Evolutionary conservation across 2,329 filamentous ascomycete species (phyloP).

Genomic region (Botrytis pseudocinerea): DNA sequence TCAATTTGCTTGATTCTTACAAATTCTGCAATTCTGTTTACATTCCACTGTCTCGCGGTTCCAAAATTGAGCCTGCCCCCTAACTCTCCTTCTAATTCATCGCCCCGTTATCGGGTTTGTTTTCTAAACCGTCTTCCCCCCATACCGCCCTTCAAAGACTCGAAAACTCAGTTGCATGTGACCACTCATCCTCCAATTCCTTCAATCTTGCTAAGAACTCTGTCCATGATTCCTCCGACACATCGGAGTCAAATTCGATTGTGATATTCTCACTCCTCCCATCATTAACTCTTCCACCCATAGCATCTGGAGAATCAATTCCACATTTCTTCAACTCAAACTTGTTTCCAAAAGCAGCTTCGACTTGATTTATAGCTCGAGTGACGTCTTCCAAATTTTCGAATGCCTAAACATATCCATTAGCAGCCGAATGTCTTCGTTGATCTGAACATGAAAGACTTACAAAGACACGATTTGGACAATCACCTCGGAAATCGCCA

Average conservation of each 20-base stretch:
- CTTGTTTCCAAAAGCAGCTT: slow-evolving; percentile 31
- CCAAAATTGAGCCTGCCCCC: neutral
- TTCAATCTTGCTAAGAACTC: slow-evolving; percentile 30
- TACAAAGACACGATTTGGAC: slow-evolving; percentile 33
- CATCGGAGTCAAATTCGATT: slow-evolving; percentile 33
- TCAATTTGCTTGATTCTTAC: neutral
- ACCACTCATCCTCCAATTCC: slow-evolving; percentile 33
- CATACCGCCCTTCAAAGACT: neutral
- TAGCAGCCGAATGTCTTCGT: neutral
- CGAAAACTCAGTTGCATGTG: slow-evolving; percentile 22
- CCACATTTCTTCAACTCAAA: slow-evolving; percentile 35
- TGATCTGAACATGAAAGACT: slow-evolving; percentile 11
- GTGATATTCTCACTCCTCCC: slow-evolving; percentile 35
- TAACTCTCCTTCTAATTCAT: no score
- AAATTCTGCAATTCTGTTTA: neutral
- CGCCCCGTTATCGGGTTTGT: neutral
- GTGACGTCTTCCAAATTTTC: slow-evolving; percentile 33
- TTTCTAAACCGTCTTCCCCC: neutral
- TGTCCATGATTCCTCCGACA: slow-evolving; percentile 27
- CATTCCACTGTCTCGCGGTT: neutral
- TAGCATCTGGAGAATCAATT: slow-evolving; percentile 32
- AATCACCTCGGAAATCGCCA: slow-evolving; percentile 32
- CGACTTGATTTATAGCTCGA: slow-evolving; percentile 34
- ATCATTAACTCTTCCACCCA: slow-evolving; percentile 35
- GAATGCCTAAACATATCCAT: slow-evolving; percentile 29